Conservation (phyloP, 306 rosid genomes). For the Fragaria nilgerrensis region DNA sequence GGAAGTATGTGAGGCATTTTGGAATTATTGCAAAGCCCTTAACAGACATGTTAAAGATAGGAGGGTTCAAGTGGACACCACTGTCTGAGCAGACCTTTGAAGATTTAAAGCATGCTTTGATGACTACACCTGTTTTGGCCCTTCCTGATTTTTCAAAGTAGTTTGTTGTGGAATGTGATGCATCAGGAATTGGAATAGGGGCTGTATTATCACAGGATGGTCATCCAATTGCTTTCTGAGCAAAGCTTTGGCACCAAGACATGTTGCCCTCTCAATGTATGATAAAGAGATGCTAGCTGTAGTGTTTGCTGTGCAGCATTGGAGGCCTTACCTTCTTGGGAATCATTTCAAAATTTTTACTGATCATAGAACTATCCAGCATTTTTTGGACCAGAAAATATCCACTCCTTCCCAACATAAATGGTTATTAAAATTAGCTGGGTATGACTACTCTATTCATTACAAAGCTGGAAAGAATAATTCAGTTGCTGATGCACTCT, state of each 20-base stretch:
- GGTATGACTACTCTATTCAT: neutral
- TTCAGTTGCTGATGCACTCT: neutral
- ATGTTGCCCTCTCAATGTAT: neutral
- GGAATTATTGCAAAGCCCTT: neutral
- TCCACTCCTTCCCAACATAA: neutral
- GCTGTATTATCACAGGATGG: neutral
- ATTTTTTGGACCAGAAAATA: neutral
- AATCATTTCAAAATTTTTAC: neutral
- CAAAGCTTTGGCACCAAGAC: neutral
- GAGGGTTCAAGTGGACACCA: neutral
- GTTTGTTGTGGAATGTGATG: neutral
- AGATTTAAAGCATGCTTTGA: neutral
- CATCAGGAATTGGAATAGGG: neutral
- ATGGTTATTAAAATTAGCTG: neutral
- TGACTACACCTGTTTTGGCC: neutral
- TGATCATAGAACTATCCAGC: neutral
- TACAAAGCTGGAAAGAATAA: neutral
- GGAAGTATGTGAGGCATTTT: neutral
- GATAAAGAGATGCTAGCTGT: neutral
- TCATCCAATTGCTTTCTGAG: neutral
- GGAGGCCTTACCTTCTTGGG: neutral
- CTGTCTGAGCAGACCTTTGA: neutral
- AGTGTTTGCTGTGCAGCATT: neutral
- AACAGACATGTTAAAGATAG: neutral
- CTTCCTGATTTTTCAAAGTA: neutral